These are phyloP conservation scores for Yarrowia sp. DNA, from an alignment of 805 yeast genomes.

Conservation along the genomic window DNA sequence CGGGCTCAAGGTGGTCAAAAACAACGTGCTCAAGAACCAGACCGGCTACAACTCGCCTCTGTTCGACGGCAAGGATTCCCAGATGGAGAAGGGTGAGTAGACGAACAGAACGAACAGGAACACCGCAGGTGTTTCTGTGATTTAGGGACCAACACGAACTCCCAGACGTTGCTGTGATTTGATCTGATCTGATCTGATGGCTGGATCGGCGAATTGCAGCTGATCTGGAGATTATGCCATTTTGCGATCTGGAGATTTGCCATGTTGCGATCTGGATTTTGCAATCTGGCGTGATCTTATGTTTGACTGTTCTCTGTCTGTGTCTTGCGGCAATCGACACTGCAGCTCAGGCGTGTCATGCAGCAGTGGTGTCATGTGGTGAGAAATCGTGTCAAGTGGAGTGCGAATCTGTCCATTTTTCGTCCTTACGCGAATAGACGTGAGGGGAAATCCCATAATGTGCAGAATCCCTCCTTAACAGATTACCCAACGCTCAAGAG, in stretches of 20 bases:
- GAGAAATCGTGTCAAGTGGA: too few species aligned
- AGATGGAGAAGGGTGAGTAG: constrained; percentile 60
- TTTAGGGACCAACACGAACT: too few species aligned
- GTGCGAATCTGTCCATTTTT: background rate
- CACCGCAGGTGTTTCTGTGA: too few species aligned
- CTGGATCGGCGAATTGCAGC: too few species aligned
- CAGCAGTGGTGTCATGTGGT: background rate
- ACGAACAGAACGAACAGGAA: too few species aligned
- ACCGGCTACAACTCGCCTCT: constrained; percentile 76
- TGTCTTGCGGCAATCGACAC: constrained; percentile 7
- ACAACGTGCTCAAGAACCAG: constrained; percentile 38
- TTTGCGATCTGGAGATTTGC: too few species aligned
- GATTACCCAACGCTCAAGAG: too few species aligned
- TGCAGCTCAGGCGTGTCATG: constrained; percentile 29
- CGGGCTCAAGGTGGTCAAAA: constrained; percentile 27
- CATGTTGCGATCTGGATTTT: too few species aligned
- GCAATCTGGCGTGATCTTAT: too few species aligned
- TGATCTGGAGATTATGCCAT: too few species aligned
- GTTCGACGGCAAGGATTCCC: constrained; percentile 81
- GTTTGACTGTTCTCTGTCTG: background rate
- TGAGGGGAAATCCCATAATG: too few species aligned
- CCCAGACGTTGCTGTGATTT: background rate
- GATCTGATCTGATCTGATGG: background rate
- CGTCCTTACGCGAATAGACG: background rate
- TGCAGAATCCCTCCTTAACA: too few species aligned